phyloP scores from a whole-genome alignment of 495 filamentous ascomycete genomes.

The Letharia lupina region DNA sequence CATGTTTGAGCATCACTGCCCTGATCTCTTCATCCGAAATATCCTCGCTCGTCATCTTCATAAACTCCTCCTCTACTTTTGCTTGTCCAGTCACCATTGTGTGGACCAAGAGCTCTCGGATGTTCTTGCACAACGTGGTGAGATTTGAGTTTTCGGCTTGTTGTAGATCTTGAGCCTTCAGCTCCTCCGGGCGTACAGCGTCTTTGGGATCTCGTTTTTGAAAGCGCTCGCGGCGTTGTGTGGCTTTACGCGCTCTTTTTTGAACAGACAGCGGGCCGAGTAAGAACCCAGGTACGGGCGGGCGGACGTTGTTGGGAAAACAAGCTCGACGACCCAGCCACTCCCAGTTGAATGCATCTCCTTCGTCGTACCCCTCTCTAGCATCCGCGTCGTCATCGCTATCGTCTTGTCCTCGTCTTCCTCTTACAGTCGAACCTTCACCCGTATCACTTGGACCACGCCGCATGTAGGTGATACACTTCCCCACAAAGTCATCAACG shows the following conservation, averaged over 20 bases:
- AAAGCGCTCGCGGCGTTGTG: conserved; percentile 55
- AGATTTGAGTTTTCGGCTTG: conserved; percentile 66
- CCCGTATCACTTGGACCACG: conserved; percentile 36
- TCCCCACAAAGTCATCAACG: conserved; percentile 87
- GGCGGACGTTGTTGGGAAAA: conserved; percentile 61
- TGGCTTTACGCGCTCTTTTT: conserved; percentile 62
- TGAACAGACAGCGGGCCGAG: conserved; percentile 85
- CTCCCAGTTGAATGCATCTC: conserved; percentile 81
- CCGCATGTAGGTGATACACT: conserved; percentile 83
- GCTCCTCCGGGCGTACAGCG: conserved; percentile 61
- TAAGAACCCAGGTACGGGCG: conserved; percentile 73
- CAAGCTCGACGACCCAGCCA: conserved; percentile 70
- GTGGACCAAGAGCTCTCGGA: conserved; percentile 44
- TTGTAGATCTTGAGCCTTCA: conserved; percentile 61
- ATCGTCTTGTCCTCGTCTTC: conserved; percentile 24
- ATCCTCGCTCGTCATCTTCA: conserved; percentile 22
- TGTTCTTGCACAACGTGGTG: conserved; percentile 58
- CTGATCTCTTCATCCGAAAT: conserved; percentile 31
- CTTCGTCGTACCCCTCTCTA: conserved; percentile 48
- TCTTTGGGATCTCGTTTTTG: conserved; percentile 55
- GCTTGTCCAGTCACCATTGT: conserved; percentile 35
- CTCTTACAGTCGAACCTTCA: conserved; percentile 21
- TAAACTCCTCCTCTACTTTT: conserved; percentile 32
- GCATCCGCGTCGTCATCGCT: conserved; percentile 29
- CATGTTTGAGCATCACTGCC: conserved; percentile 44